Conservation (phyloP, 225 moss, liverwort and hornwort genomes). For the Climacium dendroides region DNA sequence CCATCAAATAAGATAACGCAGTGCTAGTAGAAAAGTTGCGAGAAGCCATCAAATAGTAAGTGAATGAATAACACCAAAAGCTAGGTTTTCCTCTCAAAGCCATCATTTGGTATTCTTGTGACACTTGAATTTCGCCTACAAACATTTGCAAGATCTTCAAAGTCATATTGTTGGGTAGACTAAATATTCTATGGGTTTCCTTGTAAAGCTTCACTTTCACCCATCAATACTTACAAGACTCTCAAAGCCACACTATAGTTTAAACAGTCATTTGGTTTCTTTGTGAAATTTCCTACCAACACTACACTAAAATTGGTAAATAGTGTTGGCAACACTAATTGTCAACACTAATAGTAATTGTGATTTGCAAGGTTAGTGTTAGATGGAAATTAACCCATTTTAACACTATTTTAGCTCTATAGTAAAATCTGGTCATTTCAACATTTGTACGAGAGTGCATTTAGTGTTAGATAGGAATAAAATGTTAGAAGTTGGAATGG, state of each 20-base stretch:
- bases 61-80: neutral
- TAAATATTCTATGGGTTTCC: neutral
- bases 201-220: neutral
- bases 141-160: neutral
- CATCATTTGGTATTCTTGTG: neutral
- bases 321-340: too few species aligned
- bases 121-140: neutral
- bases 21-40: constrained; percentile 7
- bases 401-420: too few species aligned
- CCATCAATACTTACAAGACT: neutral
- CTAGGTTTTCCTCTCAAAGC: neutral
- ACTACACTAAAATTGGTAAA: too few species aligned
- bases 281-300: rapidly evolving
- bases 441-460: too few species aligned
- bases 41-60: neutral
- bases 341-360: too few species aligned
- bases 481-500: too few species aligned
- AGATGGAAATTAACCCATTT: too few species aligned
- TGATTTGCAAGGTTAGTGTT: too few species aligned
- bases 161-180: too few species aligned
- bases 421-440: too few species aligned
- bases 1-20: constrained; percentile 15
- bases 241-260: neutral
- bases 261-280: neutral
- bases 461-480: too few species aligned